A percentile compares a stretch with the other conserved stretches of the same genome.
These are phyloP conservation scores for Cyberlindnera mycetangii DNA, from an alignment of 805 yeast species.

Conservation along the genomic window DNA sequence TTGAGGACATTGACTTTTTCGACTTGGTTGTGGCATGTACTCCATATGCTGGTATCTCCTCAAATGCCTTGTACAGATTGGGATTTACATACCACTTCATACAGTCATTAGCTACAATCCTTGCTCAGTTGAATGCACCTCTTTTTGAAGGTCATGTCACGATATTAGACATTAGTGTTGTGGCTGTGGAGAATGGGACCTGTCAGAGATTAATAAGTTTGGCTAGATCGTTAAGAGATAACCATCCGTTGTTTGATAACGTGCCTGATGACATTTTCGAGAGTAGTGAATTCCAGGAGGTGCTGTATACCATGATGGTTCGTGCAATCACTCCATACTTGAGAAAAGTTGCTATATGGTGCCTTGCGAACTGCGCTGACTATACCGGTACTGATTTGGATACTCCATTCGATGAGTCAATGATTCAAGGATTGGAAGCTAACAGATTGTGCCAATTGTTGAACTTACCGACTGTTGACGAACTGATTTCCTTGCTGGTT, in stretches of 20 bases:
- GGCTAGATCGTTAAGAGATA: constrained; percentile 23
- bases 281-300: constrained; percentile 32
- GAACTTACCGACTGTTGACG: constrained; percentile 40
- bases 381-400: constrained; percentile 32
- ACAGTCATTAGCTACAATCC: constrained; percentile 36
- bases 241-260: constrained; percentile 27
- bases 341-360: constrained; percentile 57
- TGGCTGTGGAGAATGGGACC: constrained; percentile 12
- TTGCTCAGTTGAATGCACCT: constrained; percentile 25
- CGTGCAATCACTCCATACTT: constrained; percentile 62
- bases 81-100: constrained; percentile 53
- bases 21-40: constrained; percentile 47
- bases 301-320: constrained; percentile 51
- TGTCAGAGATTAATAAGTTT: constrained; percentile 8
- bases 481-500: constrained; percentile 16
- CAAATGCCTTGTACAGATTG: constrained; percentile 44
- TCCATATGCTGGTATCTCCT: constrained; percentile 45
- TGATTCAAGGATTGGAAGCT: constrained; percentile 42
- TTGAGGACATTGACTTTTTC: constrained; percentile 48
- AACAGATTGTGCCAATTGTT: constrained; percentile 50
- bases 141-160: constrained; percentile 29
- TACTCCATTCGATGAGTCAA: constrained; percentile 23
- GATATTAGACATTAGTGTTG: constrained; percentile 35
- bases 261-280: constrained; percentile 29
- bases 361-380: constrained; percentile 51